Evolutionary conservation across 176 grass and related monocot species (phyloP).

Genomic region (Musa troglodytarum): DNA sequence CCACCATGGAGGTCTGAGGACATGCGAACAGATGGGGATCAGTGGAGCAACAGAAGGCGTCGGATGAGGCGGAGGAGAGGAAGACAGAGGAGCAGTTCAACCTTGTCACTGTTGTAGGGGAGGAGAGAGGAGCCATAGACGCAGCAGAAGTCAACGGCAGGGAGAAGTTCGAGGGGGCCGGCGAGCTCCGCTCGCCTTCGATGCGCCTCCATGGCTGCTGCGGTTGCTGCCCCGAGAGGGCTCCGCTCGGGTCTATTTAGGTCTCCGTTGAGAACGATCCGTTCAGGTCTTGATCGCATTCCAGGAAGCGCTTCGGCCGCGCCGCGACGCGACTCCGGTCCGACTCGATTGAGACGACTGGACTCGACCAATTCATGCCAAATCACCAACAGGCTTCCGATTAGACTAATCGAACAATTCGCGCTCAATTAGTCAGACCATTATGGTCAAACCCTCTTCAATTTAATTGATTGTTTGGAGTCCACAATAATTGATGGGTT

Average conservation of each 20-base stretch:
- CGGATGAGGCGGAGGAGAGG: background rate
- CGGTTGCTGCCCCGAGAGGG: background rate
- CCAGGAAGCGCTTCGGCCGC: no score
- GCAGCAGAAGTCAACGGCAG: conserved; percentile 83
- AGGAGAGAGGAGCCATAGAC: conserved; percentile 80
- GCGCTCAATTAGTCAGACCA: no score
- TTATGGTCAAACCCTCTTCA: no score
- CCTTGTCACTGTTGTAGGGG: conserved; percentile 35
- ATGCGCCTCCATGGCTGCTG: background rate
- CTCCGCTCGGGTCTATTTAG: background rate
- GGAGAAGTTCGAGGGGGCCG: conserved; percentile 47
- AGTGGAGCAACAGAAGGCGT: background rate
- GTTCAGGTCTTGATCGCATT: no score
- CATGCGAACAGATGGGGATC: background rate
- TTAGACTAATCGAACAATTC: no score
- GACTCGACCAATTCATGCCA: no score
- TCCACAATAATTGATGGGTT: no score
- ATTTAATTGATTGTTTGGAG: no score
- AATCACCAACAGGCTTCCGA: no score
- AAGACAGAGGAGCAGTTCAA: background rate
- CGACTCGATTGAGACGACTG: no score
- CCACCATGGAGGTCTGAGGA: conserved; percentile 60
- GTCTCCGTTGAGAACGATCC: background rate
- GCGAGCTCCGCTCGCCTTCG: conserved; percentile 30
- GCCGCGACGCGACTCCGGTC: no score